phyloP scores from a whole-genome alignment of 2,329 filamentous ascomycete species.

The Penicillium sp. region DNA sequence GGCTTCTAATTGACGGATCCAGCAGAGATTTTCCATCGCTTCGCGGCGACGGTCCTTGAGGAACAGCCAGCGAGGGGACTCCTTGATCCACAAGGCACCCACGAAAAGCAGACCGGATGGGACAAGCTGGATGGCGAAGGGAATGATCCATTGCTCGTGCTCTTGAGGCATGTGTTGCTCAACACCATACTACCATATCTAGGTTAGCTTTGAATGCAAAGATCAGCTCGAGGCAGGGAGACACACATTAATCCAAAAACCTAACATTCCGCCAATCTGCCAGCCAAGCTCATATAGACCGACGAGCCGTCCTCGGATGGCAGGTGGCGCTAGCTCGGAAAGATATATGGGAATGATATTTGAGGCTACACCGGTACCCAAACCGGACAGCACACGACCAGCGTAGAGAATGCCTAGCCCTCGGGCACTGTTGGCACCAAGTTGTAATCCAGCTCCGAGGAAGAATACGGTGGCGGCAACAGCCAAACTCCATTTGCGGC shows the following conservation, averaged over 20 bases:
- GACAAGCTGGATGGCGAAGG: conserved; percentile 35
- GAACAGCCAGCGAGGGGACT: conserved; percentile 67
- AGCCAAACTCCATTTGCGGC: conserved; percentile 61
- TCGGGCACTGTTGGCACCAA: conserved; percentile 57
- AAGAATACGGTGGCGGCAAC: conserved; percentile 63
- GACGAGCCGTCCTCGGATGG: conserved; percentile 54
- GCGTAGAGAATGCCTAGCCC: conserved; percentile 59
- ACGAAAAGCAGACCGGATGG: conserved; percentile 42
- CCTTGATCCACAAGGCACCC: conserved; percentile 60
- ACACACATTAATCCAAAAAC: conserved; percentile 46
- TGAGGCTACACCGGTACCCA: conserved; percentile 53
- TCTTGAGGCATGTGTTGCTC: conserved; percentile 25
- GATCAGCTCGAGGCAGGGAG: neutral
- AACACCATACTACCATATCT: conserved; percentile 50
- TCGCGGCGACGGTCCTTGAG: conserved; percentile 66
- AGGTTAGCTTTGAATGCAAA: conserved; percentile 12
- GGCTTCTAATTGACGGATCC: conserved; percentile 41
- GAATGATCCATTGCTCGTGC: conserved; percentile 36
- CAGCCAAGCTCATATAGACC: conserved; percentile 54
- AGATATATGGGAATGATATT: conserved; percentile 59
- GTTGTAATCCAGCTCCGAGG: conserved; percentile 65
- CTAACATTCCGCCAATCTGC: conserved; percentile 47
- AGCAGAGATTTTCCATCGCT: conserved; percentile 54
- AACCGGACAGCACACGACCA: conserved; percentile 53
- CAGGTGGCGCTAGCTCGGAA: conserved; percentile 54